A percentile compares a stretch with the other conserved stretches of the same genome.
Conservation (phyloP, 1,284 basidiomycete genomes). For the Apiotrichum porosum region DNA sequence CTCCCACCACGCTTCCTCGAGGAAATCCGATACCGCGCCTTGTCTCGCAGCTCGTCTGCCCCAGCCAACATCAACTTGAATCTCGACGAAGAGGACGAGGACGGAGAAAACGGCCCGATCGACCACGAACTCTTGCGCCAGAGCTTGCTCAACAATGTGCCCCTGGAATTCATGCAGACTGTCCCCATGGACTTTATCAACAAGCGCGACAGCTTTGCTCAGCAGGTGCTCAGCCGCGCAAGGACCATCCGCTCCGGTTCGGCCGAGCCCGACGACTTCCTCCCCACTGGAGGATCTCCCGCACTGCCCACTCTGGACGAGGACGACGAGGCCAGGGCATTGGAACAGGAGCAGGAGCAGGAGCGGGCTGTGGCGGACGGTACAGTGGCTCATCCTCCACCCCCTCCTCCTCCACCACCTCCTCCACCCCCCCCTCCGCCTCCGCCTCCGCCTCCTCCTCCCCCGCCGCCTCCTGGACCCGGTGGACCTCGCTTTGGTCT, state of each 20-base stretch:
- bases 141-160: not conserved
- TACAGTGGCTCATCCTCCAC: constrained; percentile 3
- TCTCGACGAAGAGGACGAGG: constrained; percentile 17
- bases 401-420: constrained; percentile 5
- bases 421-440: constrained; percentile 8
- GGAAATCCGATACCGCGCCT: constrained; percentile 39
- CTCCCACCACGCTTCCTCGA: constrained; percentile 45
- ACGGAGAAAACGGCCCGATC: constrained; percentile 29
- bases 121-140: constrained; percentile 27
- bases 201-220: constrained; percentile 10
- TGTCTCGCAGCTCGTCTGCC: constrained; percentile 36
- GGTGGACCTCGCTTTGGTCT: constrained; percentile 34
- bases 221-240: constrained; percentile 17
- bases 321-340: constrained; percentile 27
- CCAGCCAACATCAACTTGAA: constrained; percentile 20
- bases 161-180: not conserved
- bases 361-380: not conserved
- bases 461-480: constrained; percentile 24
- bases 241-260: constrained; percentile 10
- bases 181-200: no score
- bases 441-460: constrained; percentile 12
- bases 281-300: constrained; percentile 3
- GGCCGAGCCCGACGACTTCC: constrained; percentile 16
- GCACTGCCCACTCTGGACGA: constrained; percentile 49
- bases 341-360: constrained; percentile 9